Evolutionary conservation across 2,329 filamentous ascomycete species (phyloP).

Genomic region (Xylariaceae sp.): DNA sequence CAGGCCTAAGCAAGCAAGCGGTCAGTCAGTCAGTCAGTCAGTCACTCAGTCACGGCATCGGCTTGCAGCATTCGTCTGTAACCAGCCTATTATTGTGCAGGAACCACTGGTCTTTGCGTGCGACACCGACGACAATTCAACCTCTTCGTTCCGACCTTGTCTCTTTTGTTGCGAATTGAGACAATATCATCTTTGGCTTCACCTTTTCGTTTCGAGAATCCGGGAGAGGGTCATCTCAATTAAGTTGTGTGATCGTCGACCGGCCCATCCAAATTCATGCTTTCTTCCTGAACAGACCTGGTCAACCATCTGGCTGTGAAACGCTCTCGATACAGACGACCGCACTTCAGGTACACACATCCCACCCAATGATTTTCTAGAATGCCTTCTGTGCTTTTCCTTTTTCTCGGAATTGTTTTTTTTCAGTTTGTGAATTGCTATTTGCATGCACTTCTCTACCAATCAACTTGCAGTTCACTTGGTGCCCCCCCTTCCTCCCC

Average conservation of each 20-base stretch:
- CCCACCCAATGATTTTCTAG: constrained; percentile 15
- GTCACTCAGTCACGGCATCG: constrained; percentile 29
- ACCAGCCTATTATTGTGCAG: constrained; percentile 32
- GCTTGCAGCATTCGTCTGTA: constrained; percentile 32
- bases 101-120: constrained; percentile 30
- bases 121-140: constrained; percentile 16
- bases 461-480: constrained; percentile 11
- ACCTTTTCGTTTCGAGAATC: constrained; percentile 17
- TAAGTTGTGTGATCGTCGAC: constrained; percentile 32
- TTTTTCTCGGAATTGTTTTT: constrained; percentile 19
- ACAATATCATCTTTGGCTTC: constrained; percentile 5
- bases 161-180: constrained; percentile 1
- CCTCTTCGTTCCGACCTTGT: not conserved
- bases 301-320: constrained; percentile 31
- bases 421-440: not conserved
- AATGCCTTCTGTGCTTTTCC: constrained; percentile 2
- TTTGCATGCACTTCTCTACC: not conserved
- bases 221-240: constrained; percentile 18
- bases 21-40: too few relatives aligned
- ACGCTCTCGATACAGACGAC: constrained; percentile 32
- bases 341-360: constrained; percentile 30
- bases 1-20: constrained; percentile 8
- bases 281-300: constrained; percentile 23
- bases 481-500: constrained; percentile 2
- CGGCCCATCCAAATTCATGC: constrained; percentile 28